Evolutionary conservation across 169 alveolate species (phyloP).

Genomic region (Cryptosporidium bovis): DNA sequence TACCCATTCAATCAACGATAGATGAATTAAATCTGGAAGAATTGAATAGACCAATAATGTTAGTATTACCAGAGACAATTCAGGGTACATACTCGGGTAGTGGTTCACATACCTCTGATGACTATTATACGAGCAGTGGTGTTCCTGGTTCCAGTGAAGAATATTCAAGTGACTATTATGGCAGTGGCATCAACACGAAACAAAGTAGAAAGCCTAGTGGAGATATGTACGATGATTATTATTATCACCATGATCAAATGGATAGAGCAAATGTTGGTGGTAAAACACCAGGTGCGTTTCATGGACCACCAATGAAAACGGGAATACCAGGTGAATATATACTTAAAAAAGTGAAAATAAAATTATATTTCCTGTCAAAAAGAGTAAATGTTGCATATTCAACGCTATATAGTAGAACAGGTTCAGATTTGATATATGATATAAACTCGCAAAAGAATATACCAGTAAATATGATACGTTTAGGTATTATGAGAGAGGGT

Average conservation of each 20-base stretch:
- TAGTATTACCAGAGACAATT: neutral
- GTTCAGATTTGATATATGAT: constrained; percentile 61
- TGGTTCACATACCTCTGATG: neutral
- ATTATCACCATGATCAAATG: no score
- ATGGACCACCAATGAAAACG: neutral
- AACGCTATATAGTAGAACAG: constrained; percentile 54
- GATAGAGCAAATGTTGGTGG: neutral
- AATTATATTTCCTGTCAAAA: constrained; percentile 50
- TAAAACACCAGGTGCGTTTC: neutral
- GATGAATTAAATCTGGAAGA: constrained; percentile 53
- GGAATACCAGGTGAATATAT: constrained; percentile 70
- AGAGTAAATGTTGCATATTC: constrained; percentile 62
- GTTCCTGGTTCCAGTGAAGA: neutral
- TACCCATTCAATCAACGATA: constrained; percentile 14
- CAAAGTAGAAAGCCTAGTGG: neutral
- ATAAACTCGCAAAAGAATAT: constrained; percentile 56
- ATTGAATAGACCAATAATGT: constrained; percentile 11
- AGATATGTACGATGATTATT: neutral
- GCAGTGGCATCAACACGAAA: neutral
- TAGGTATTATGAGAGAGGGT: constrained; percentile 62
- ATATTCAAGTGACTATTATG: neutral
- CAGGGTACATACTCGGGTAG: no score
- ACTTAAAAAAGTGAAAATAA: constrained; percentile 50
- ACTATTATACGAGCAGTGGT: neutral
- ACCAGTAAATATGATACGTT: constrained; percentile 27